Percentiles rank a stretch among this genome's conserved stretches.
Evolutionary conservation across 139 green algal species (phyloP).

Genomic region (Tetradesmus obliquus): DNA sequence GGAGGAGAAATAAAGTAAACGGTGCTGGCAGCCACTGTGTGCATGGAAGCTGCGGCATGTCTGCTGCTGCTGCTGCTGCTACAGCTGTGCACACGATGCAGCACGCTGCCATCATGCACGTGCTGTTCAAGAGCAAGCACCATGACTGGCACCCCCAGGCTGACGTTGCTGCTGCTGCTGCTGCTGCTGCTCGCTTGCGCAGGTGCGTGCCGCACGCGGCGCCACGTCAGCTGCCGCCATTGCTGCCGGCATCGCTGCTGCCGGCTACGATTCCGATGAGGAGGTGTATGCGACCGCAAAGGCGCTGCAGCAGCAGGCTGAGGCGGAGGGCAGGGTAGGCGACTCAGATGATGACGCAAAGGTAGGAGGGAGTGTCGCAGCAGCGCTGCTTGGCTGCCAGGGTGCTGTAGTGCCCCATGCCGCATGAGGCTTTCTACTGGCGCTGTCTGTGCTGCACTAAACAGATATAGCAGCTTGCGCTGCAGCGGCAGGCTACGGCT

Average conservation of each 20-base stretch:
- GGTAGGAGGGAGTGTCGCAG: neutral
- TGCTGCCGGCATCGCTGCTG: slow-evolving; percentile 37
- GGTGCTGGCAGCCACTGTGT: too few species aligned
- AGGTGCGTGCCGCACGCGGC: slow-evolving; percentile 33
- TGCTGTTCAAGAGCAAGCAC: neutral
- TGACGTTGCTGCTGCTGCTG: neutral
- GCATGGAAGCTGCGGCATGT: too few species aligned
- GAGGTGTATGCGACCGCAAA: slow-evolving; percentile 84
- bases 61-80: neutral
- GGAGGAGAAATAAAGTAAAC: too few species aligned
- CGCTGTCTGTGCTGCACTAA: too few species aligned
- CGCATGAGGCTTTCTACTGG: too few species aligned
- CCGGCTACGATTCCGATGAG: slow-evolving; percentile 75
- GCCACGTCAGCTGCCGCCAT: slow-evolving; percentile 29
- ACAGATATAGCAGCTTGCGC: neutral
- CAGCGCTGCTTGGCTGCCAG: neutral
- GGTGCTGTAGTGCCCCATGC: neutral
- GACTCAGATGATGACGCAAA: neutral
- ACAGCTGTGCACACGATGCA: neutral
- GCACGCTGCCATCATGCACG: neutral
- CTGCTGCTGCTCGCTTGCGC: neutral
- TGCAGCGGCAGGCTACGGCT: neutral
- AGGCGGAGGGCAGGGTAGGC: neutral
- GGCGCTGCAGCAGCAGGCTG: slow-evolving; percentile 35
- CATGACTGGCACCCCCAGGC: neutral